Evolutionary conservation across 371 early-diverging fungal genomes (phyloP).

Genomic region (Choanephora cucurbitarum): DNA sequence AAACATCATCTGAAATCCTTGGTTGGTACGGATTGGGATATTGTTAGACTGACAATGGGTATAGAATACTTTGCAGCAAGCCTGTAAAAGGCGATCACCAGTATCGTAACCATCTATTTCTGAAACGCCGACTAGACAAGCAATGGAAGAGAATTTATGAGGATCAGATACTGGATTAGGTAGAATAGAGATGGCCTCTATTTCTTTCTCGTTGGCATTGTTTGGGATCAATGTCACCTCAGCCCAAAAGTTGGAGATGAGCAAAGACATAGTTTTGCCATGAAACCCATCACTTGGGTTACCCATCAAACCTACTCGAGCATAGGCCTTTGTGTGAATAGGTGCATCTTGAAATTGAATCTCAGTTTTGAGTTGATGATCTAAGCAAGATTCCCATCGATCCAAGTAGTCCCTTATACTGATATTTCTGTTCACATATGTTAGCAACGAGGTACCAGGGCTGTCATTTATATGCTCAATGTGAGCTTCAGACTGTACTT

Average conservation of each 20-base stretch:
- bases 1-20: constrained; percentile 58
- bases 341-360: constrained; percentile 21
- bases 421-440: constrained; percentile 10
- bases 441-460: background rate
- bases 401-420: constrained; percentile 10
- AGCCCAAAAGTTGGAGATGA: constrained; percentile 70
- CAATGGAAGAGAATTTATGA: constrained; percentile 42
- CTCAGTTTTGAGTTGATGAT: background rate
- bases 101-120: constrained; percentile 63
- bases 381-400: constrained; percentile 20
- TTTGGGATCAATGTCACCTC: constrained; percentile 62
- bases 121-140: constrained; percentile 37
- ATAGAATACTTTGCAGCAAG: constrained; percentile 64
- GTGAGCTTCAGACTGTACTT: background rate
- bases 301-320: constrained; percentile 72
- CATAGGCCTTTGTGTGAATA: constrained; percentile 51
- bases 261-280: constrained; percentile 65
- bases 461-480: background rate
- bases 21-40: constrained; percentile 36
- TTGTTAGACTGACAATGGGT: constrained; percentile 41
- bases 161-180: constrained; percentile 53
- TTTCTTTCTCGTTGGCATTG: constrained; percentile 8
- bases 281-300: constrained; percentile 76
- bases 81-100: constrained; percentile 58
- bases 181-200: constrained; percentile 39